Conservation (phyloP, 148 eudicot genomes). For the Camellia lanceoleosa region DNA sequence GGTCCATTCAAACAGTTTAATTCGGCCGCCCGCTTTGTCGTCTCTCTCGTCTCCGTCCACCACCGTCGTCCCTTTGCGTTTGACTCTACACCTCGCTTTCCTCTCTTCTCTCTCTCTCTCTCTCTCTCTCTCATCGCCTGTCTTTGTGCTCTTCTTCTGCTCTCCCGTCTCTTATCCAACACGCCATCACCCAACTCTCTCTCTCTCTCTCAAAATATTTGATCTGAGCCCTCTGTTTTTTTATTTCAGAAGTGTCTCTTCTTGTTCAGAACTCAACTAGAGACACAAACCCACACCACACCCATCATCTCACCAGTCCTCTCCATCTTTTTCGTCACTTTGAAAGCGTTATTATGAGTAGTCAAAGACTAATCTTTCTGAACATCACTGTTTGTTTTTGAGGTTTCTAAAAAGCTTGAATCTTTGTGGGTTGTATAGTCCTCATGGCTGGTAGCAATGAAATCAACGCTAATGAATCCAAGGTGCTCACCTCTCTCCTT, state of each 20-base stretch:
- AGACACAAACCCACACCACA: neutral
- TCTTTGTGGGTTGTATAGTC: neutral
- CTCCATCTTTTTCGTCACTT: conserved; percentile 6
- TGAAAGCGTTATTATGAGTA: conserved; percentile 10
- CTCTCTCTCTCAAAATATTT: conserved; percentile 15
- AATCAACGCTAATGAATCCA: conserved; percentile 43
- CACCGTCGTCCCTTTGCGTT: conserved; percentile 26
- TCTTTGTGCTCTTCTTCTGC: neutral
- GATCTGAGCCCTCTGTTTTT: conserved; percentile 22
- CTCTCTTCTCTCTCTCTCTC: neutral
- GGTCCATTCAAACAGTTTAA: conserved; percentile 32
- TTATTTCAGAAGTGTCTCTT: conserved; percentile 23
- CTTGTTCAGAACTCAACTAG: conserved; percentile 23
- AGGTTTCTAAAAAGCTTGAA: neutral
- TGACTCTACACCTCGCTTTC: conserved; percentile 23
- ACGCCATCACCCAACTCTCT: too few species aligned
- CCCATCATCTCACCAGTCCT: neutral
- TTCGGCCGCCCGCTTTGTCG: conserved; percentile 43
- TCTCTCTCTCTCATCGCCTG: conserved; percentile 3
- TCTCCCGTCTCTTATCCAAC: too few species aligned
- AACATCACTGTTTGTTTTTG: conserved; percentile 11
- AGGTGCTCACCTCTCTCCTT: conserved; percentile 29
- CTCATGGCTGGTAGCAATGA: conserved; percentile 57
- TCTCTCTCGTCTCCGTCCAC: conserved; percentile 37
- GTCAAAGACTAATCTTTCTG: conserved; percentile 6